These are phyloP conservation scores for Trichoderma sp. DNA, from an alignment of 2,329 filamentous ascomycete species.

Conservation along the genomic window DNA sequence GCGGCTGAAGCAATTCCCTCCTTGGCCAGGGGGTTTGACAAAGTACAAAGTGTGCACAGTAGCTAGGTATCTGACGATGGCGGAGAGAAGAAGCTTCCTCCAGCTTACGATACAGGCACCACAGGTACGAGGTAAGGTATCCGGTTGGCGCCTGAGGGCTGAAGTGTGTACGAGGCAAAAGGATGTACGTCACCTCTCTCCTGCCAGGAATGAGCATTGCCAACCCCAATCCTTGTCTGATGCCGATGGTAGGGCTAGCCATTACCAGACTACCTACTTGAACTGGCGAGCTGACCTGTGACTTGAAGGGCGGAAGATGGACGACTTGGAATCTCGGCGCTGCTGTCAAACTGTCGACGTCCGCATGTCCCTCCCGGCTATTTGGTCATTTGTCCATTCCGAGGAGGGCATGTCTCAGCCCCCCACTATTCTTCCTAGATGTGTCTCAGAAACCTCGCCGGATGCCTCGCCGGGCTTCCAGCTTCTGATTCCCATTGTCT, in stretches of 20 bases:
- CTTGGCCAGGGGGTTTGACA: background rate
- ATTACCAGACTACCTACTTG: too few relatives aligned
- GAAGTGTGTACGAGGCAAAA: too few relatives aligned
- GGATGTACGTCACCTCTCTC: too few relatives aligned
- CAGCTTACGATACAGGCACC: background rate
- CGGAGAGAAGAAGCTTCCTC: slow-evolving; percentile 4
- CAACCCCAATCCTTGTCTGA: background rate
- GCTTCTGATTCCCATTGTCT: background rate
- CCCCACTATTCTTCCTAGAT: background rate
- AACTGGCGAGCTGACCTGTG: background rate
- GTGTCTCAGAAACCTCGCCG: background rate
- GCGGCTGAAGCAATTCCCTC: too few relatives aligned
- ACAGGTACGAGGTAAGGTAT: too few relatives aligned
- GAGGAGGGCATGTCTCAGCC: slow-evolving; percentile 7
- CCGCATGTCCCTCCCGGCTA: slow-evolving; percentile 7
- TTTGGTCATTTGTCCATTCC: background rate
- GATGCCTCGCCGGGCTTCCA: too few relatives aligned
- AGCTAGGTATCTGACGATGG: background rate
- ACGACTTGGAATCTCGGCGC: background rate
- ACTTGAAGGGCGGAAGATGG: background rate
- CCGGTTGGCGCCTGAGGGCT: too few relatives aligned
- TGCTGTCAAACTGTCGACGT: background rate
- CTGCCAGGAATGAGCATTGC: too few relatives aligned
- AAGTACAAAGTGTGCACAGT: too few relatives aligned
- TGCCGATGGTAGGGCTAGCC: background rate